A percentile compares a stretch with the other conserved stretches of the same genome.
Conservation (phyloP, 306 rosid species). For the Vigna trinervia region DNA sequence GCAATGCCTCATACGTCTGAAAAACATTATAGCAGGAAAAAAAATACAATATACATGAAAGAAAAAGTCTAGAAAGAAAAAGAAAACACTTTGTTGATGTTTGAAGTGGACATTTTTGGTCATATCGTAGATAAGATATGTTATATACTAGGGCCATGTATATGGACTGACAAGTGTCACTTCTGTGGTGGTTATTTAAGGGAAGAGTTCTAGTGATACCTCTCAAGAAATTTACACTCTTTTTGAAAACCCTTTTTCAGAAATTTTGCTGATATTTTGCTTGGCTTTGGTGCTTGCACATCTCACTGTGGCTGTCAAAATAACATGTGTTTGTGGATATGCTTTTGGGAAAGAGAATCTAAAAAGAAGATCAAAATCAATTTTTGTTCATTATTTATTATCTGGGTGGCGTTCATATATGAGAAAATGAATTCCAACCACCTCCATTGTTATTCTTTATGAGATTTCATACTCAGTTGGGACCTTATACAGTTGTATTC, state of each 20-base stretch:
- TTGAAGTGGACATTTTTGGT: conserved; percentile 42
- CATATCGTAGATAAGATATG: conserved; percentile 13
- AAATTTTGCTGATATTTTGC: conserved; percentile 23
- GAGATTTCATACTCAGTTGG: conserved; percentile 54
- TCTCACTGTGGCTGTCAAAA: conserved; percentile 39
- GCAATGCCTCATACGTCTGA: not conserved
- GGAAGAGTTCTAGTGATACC: conserved; percentile 33
- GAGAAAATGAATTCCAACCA: conserved; percentile 51
- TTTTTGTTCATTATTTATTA: not conserved
- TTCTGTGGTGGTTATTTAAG: conserved; percentile 42
- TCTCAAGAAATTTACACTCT: conserved; percentile 32
- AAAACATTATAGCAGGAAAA: not conserved
- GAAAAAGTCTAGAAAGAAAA: conserved; percentile 32
- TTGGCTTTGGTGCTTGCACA: conserved; percentile 28
- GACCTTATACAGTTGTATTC: conserved; percentile 59
- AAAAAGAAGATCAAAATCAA: conserved; percentile 7
- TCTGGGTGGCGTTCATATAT: not conserved
- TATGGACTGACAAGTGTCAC: conserved; percentile 33
- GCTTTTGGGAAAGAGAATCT: conserved; percentile 44
- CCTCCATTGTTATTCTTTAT: conserved; percentile 44
- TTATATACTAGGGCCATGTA: conserved; percentile 30
- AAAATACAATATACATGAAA: not conserved
- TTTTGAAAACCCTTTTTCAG: not conserved
- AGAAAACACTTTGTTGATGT: conserved; percentile 38
- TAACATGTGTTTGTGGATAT: conserved; percentile 38